A percentile compares a stretch with the other conserved stretches of the same genome.
These are phyloP conservation scores for Fraxinus cuspidata DNA, from an alignment of 257 asterid genomes.

Conservation along the genomic window DNA sequence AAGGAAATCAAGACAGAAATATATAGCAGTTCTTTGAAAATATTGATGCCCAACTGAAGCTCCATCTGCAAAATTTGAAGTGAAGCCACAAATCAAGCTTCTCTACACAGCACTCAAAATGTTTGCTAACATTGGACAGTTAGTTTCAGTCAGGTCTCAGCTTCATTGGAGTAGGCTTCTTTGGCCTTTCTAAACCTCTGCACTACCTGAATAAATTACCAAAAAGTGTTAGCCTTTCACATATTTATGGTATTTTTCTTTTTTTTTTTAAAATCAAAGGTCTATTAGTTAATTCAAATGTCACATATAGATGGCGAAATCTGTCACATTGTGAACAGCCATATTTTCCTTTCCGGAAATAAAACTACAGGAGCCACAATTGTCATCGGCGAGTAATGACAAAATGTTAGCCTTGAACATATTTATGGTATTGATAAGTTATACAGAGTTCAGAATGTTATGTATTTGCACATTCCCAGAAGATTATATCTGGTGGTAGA, in stretches of 20 bases:
- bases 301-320: no score
- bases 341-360: not conserved
- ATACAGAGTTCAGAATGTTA: no score
- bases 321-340: no score
- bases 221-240: not conserved
- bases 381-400: no score
- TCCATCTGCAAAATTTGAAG: slow-evolving; percentile 16
- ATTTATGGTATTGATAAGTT: no score
- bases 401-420: no score
- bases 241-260: not conserved
- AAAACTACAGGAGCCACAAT: not conserved
- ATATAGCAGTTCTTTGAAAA: not conserved
- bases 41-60: slow-evolving; percentile 5
- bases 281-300: no score
- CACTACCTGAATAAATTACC: slow-evolving; percentile 4
- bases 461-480: not conserved
- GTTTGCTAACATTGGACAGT: not conserved
- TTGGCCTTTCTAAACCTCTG: slow-evolving; percentile 8
- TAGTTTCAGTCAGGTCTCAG: slow-evolving; percentile 4
- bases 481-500: not conserved
- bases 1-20: not conserved
- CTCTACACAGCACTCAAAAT: slow-evolving; percentile 3
- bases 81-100: slow-evolving; percentile 17
- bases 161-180: slow-evolving; percentile 11
- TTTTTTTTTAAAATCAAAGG: no score